Base-by-base conservation (phyloP, 495 filamentous ascomycete genomes). In the Lasiosphaeria ovina region DNA sequence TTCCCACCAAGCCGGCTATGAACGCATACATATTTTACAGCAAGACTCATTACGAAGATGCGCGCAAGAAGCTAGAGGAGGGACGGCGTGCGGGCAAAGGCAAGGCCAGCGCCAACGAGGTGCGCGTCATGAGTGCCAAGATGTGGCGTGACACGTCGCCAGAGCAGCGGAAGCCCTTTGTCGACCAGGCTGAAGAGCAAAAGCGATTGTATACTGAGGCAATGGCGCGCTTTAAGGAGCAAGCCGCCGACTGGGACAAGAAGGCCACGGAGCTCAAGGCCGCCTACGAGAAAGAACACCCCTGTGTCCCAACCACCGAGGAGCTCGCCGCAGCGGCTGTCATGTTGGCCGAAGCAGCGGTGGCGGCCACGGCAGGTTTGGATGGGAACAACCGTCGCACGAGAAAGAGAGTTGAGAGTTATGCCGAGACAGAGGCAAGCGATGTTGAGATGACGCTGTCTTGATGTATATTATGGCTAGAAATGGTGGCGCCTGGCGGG, bases 141-240 rank as follows among this genome's bases (percentile, higher is more conserved):
- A 92, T 92, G 89, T 98, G 94, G 94, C 87, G 89, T 62, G 86
- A 89, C 57, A 87, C 89, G 0, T 65, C 77, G 4, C 80, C 81
- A 8, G 89, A 87, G 38, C 80, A 81, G 61, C 89, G 87, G 69
- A 77, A 81, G 68, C 92, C 91, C 33, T 97, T 90, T 65, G 75
- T 90, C 57, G 87, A 90, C 42, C 79, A 85, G 67, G 87, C 87
- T 4, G 83, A 88, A 60, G 81, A 77, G 16, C 85, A 89, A 61
- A 91, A 89, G 61, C 77, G 81, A 53, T 74, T 66, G 5, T 87
- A 90, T 66, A 77, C 76, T n/a, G 77, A 81, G 60, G 77, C 79
- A 3, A 69, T 84, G 58, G 81, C 77, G 24, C 74, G 74, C 32
- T 95, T 82, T 74, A 85, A 82, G 62, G 74, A 72, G 17, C 74